Evolutionary conservation across 441 rosid genomes (phyloP).

Genomic region (Monsonia emarginata): DNA sequence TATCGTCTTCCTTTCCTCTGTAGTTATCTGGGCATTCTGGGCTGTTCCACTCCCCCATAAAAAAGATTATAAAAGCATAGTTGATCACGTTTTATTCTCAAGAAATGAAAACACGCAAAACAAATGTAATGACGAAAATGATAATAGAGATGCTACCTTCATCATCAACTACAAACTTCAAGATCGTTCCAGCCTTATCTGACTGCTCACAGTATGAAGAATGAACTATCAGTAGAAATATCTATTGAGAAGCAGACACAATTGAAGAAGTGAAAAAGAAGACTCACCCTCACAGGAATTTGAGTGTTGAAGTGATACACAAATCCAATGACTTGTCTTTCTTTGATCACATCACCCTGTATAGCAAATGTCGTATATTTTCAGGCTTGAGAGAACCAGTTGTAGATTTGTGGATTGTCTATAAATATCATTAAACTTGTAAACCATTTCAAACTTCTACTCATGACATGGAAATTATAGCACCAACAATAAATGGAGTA

Average conservation of each 20-base stretch:
- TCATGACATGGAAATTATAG: neutral
- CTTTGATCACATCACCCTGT: slow-evolving; percentile 73
- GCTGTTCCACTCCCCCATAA: neutral
- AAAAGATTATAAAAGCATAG: neutral
- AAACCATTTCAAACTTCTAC: neutral
- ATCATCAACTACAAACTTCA: slow-evolving; percentile 66
- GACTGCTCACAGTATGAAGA: slow-evolving; percentile 52
- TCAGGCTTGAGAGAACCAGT: neutral
- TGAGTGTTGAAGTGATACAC: slow-evolving; percentile 68
- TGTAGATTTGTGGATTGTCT: slow-evolving; percentile 2
- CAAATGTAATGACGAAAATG: neutral
- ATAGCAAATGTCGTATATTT: slow-evolving; percentile 10
- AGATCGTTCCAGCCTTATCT: slow-evolving; percentile 73
- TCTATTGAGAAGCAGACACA: slow-evolving; percentile 9
- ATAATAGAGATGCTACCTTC: slow-evolving; percentile 50
- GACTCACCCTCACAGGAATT: slow-evolving; percentile 69
- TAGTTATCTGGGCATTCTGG: too few relatives aligned
- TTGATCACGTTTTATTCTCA: neutral
- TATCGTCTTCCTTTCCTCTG: too few relatives aligned
- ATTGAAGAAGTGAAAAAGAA: slow-evolving; percentile 15
- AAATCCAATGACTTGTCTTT: slow-evolving; percentile 85
- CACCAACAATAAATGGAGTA: neutral
- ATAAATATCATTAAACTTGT: neutral
- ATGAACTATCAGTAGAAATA: slow-evolving; percentile 5
- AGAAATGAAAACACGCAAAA: neutral